Conservation (phyloP, 345 rosid genomes). For the Triadica sebifera region DNA sequence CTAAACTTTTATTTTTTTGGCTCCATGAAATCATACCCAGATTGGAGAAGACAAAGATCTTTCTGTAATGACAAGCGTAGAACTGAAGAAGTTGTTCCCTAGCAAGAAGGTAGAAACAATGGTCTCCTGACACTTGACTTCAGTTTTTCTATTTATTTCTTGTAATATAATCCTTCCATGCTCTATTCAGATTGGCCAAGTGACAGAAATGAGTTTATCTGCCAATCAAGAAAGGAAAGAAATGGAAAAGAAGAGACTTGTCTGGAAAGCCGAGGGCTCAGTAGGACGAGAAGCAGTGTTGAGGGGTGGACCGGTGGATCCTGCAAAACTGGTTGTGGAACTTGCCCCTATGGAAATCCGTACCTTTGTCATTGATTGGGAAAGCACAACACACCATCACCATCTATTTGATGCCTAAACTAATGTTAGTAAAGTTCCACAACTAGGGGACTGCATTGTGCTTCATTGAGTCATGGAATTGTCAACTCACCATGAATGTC, state of each 20-base stretch:
- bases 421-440: neutral
- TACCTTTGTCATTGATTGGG: constrained; percentile 53
- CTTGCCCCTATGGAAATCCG: constrained; percentile 94
- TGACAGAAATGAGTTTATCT: constrained; percentile 70
- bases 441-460: neutral
- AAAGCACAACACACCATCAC: neutral
- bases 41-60: constrained; percentile 80
- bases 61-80: constrained; percentile 60
- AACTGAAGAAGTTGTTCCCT: constrained; percentile 62
- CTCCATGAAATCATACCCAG: constrained; percentile 26
- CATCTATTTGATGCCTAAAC: constrained; percentile 9
- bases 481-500: neutral
- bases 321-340: constrained; percentile 59
- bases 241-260: constrained; percentile 79
- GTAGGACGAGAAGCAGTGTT: constrained; percentile 27
- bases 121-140: neutral
- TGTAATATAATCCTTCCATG: no score
- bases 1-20: neutral
- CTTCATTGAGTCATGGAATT: neutral
- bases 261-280: constrained; percentile 64
- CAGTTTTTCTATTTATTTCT: constrained; percentile 4
- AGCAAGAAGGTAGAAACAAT: constrained; percentile 40
- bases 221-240: constrained; percentile 76
- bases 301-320: constrained; percentile 65
- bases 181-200: constrained; percentile 50